phyloP scores from a whole-genome alignment of 2,329 filamentous ascomycete species.

The Colletotrichum spinosum region DNA sequence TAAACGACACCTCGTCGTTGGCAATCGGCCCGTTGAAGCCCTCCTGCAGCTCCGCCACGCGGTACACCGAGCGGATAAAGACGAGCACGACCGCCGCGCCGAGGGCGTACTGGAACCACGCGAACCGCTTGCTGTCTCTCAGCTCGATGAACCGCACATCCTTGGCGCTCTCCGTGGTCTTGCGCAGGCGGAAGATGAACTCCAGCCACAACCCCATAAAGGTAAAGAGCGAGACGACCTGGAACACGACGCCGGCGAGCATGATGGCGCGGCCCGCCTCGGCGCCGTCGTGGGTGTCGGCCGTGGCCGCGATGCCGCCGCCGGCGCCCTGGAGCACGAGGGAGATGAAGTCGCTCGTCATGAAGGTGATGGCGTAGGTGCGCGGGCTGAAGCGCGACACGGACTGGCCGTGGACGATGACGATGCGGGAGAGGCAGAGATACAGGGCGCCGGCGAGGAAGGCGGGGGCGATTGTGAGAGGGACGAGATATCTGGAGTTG shows the following conservation, averaged over 20 bases:
- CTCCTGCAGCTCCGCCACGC: slow-evolving; percentile 67
- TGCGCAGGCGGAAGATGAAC: neutral
- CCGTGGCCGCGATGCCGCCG: slow-evolving; percentile 59
- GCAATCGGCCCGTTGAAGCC: slow-evolving; percentile 65
- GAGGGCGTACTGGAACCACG: slow-evolving; percentile 19
- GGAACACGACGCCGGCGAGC: neutral
- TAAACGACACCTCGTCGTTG: slow-evolving; percentile 56
- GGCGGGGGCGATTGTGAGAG: slow-evolving; percentile 35
- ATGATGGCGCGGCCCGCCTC: neutral
- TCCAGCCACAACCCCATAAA: slow-evolving; percentile 2
- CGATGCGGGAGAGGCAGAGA: slow-evolving; percentile 35
- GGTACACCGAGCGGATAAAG: slow-evolving; percentile 66
- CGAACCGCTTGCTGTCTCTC: too few species aligned
- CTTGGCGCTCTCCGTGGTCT: slow-evolving; percentile 36
- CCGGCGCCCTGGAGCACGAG: slow-evolving; percentile 64
- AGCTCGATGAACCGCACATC: too few species aligned
- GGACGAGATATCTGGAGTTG: slow-evolving; percentile 24
- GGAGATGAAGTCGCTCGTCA: slow-evolving; percentile 66
- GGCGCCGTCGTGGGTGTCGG: slow-evolving; percentile 46
- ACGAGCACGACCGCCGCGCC: slow-evolving; percentile 63
- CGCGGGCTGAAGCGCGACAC: slow-evolving; percentile 22
- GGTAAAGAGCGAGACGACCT: neutral
- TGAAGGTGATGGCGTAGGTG: slow-evolving; percentile 68
- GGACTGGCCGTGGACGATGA: slow-evolving; percentile 19
- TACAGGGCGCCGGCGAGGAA: slow-evolving; percentile 37